Percentiles rank a stretch among this genome's conserved stretches.
These are phyloP conservation scores for Quercus dentata DNA, from an alignment of 306 rosid genomes.

Conservation along the genomic window DNA sequence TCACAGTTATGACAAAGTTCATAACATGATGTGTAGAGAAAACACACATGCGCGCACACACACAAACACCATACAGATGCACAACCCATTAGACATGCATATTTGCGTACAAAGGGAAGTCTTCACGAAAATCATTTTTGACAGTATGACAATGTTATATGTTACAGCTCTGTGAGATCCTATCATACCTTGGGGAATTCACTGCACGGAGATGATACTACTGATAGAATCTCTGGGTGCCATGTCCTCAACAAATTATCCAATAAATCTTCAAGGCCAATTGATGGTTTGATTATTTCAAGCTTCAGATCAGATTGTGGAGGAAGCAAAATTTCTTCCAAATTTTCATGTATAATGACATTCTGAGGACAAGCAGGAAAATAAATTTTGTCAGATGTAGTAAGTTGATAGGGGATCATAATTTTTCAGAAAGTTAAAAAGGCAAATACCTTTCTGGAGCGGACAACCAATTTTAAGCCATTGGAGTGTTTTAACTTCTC, in stretches of 20 bases:
- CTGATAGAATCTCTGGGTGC: slow-evolving; percentile 32
- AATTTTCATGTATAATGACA: slow-evolving; percentile 33
- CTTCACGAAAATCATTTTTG: background rate
- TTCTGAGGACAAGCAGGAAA: slow-evolving; percentile 26
- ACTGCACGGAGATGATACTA: slow-evolving; percentile 26
- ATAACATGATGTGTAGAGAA: background rate
- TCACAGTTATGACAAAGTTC: background rate
- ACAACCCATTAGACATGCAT: too few relatives aligned
- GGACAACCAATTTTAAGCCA: slow-evolving; percentile 37
- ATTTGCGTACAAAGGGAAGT: background rate
- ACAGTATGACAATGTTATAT: background rate
- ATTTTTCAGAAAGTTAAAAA: background rate
- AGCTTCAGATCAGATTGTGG: slow-evolving; percentile 8
- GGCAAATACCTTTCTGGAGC: slow-evolving; percentile 31
- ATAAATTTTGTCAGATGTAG: background rate
- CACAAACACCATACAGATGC: background rate
- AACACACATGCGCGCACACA: too few relatives aligned
- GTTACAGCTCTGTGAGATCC: background rate
- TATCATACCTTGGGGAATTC: slow-evolving; percentile 27
- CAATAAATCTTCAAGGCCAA: slow-evolving; percentile 16
- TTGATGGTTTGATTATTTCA: slow-evolving; percentile 32
- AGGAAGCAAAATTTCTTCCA: slow-evolving; percentile 21
- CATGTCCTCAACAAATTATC: slow-evolving; percentile 22
- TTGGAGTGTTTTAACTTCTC: slow-evolving; percentile 6
- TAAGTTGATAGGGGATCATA: background rate